phyloP scores from a whole-genome alignment of 1,284 basidiomycete species.

The Sporisorium exsertum region DNA sequence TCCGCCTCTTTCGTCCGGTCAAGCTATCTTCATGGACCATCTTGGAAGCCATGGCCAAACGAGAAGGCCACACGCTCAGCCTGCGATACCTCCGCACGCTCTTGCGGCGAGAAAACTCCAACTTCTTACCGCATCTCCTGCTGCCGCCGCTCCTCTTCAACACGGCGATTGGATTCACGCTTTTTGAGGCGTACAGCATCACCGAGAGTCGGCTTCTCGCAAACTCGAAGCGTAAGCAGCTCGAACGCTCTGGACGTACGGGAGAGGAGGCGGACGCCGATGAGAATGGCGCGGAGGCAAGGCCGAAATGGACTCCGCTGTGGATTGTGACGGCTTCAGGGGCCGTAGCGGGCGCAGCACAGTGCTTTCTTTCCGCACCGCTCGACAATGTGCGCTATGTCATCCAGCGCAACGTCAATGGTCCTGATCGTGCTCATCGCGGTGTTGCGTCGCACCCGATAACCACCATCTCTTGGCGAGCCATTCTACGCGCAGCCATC shows the following conservation, averaged over 20 bases:
- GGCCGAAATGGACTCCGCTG: slow-evolving; percentile 54
- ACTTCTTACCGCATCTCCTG: slow-evolving; percentile 56
- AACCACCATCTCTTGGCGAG: slow-evolving; percentile 60
- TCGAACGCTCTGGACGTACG: not conserved
- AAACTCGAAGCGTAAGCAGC: slow-evolving; percentile 9
- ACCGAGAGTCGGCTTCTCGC: slow-evolving; percentile 53
- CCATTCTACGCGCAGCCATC: slow-evolving; percentile 62
- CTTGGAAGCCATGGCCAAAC: slow-evolving; percentile 69
- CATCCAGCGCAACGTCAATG: slow-evolving; percentile 57
- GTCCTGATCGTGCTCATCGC: slow-evolving; percentile 7
- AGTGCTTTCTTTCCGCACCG: slow-evolving; percentile 70
- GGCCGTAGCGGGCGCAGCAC: slow-evolving; percentile 69
- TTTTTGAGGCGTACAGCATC: slow-evolving; percentile 68
- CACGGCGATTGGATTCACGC: slow-evolving; percentile 68
- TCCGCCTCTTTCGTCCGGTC: slow-evolving; percentile 69
- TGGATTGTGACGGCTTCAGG: slow-evolving; percentile 66
- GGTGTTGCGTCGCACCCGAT: not conserved
- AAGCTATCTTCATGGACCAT: slow-evolving; percentile 69
- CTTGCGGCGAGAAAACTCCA: slow-evolving; percentile 61
- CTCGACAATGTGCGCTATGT: slow-evolving; percentile 71
- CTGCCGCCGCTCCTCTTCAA: slow-evolving; percentile 69
- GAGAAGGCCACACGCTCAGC: slow-evolving; percentile 65
- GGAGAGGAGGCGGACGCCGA: not conserved
- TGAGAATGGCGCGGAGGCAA: not conserved
- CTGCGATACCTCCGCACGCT: slow-evolving; percentile 67